Evolutionary conservation across 768 basidiomycete species (phyloP), one percentile per base, ranked within the genome.

Genomic region (Galerina sulciceps): DNA sequence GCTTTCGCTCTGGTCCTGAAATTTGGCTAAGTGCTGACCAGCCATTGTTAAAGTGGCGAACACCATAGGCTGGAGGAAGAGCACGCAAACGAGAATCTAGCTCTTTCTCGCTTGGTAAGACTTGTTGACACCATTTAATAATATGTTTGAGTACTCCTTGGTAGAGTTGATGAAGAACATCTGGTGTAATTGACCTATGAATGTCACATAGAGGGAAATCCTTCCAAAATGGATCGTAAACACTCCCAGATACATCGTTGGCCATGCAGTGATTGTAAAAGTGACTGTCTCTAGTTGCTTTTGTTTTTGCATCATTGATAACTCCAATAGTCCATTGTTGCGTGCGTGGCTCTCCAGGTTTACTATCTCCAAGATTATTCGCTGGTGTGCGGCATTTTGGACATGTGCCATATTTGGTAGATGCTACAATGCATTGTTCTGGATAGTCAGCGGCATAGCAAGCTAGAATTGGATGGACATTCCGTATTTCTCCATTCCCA

Each of bases 21-120:
- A 76, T 72, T 57, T 79, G 78, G 5, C 73, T 71, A 0, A 82
- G 57, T 0, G 57, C 42, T 1, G 75, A 75, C 20, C 81, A 76
- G 0, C 79, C 78, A 9, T 75, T 74, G n/a, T 63, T 65, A 66
- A 80, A 81, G 26, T 73, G 72, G 0, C 69, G 69, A 1, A 79
- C 60, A 0, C 68, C 66, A 20, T 67, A 59, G 14, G 66, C 58
- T 2, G 50, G 54, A 0, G 73, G 81, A 38, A 67, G 80, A 69
- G 11, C 75, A 73, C 0, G 74, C 53, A 63, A n/a, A 0, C 60
- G 59, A 13, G 18, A 44, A 41, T 75, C 74, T 1, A 61, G 43
- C 1, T 65, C 58, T 9, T 38, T 26, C 9, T 26, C 22, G 3
- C 44, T 49, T 2, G 51, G 22, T 0, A 57, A 35, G 3, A 14